These are phyloP conservation scores for Wickerhamomyces sp. DNA, from an alignment of 1,139 yeast genomes.

Conservation along the genomic window DNA sequence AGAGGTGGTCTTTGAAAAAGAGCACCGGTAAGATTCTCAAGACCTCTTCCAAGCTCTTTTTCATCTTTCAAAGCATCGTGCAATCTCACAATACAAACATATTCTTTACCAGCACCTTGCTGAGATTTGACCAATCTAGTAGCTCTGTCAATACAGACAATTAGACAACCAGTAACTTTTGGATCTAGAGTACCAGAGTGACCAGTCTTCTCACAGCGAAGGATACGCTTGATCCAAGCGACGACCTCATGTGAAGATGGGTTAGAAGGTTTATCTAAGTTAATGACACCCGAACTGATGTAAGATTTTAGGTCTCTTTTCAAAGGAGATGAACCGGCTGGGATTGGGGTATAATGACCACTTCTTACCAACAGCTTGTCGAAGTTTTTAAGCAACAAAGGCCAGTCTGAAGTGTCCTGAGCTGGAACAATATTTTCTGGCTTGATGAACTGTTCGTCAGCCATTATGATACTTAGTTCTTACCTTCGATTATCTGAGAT, in stretches of 20 bases:
- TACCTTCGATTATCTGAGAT: too few species aligned
- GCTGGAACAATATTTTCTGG: slow-evolving; percentile 81
- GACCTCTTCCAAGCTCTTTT: slow-evolving; percentile 80
- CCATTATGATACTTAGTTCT: too few species aligned
- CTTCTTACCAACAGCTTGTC: slow-evolving; percentile 93
- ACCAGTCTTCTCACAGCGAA: slow-evolving; percentile 95
- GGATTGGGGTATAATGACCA: slow-evolving; percentile 95
- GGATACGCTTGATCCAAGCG: slow-evolving; percentile 96
- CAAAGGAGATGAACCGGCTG: slow-evolving; percentile 90
- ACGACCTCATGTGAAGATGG: slow-evolving; percentile 99
- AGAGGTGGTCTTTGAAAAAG: slow-evolving; percentile 98
- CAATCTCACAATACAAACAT: slow-evolving; percentile 93
- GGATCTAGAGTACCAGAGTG: slow-evolving; percentile 99
- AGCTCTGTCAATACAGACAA: slow-evolving; percentile 97
- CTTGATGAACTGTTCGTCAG: slow-evolving; percentile 75
- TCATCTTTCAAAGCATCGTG: slow-evolving; percentile 91
- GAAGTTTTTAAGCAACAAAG: slow-evolving; percentile 85
- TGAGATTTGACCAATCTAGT: slow-evolving; percentile 97
- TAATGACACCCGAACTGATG: slow-evolving; percentile 91
- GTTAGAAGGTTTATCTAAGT: slow-evolving; percentile 95
- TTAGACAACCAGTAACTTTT: slow-evolving; percentile 95
- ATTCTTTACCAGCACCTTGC: slow-evolving; percentile 99
- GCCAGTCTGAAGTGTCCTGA: slow-evolving; percentile 92
- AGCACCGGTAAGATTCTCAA: slow-evolving; percentile 97
- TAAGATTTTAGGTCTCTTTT: slow-evolving; percentile 90